Conservation (phyloP, 805 yeast genomes). For the Teunomyces cretensis region DNA sequence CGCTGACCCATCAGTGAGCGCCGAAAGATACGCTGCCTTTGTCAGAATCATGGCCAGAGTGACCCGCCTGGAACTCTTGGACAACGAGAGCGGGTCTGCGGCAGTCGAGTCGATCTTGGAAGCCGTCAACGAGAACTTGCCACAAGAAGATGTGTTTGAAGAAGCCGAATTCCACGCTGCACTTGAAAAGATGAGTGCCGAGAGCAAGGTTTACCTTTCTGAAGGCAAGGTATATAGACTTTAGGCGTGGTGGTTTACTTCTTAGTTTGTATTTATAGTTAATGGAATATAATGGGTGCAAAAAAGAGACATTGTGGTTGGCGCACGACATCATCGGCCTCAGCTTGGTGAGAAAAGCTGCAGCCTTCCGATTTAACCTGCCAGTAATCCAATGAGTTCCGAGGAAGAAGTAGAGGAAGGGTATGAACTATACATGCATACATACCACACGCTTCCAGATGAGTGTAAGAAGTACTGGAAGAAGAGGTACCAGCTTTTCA, state of each 20-base stretch:
- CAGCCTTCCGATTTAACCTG: too few relatives aligned
- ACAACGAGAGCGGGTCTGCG: slow-evolving; percentile 31
- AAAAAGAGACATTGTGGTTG: neutral
- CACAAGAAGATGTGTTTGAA: slow-evolving; percentile 40
- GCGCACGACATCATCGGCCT: neutral
- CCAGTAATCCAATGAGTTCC: neutral
- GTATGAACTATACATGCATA: slow-evolving; percentile 40
- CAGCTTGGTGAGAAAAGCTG: neutral
- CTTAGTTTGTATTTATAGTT: neutral
- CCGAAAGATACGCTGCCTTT: slow-evolving; percentile 32
- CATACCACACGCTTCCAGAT: slow-evolving; percentile 37
- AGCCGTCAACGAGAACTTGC: slow-evolving; percentile 33
- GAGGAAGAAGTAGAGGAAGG: slow-evolving; percentile 8
- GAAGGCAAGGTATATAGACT: slow-evolving; percentile 42
- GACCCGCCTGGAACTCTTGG: slow-evolving; percentile 32
- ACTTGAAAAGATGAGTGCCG: slow-evolving; percentile 31
- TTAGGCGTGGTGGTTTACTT: slow-evolving; percentile 10
- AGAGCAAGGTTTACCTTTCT: slow-evolving; percentile 36
- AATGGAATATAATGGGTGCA: slow-evolving; percentile 2
- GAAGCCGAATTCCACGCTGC: slow-evolving; percentile 31
- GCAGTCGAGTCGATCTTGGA: slow-evolving; percentile 30
- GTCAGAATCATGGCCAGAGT: slow-evolving; percentile 31
- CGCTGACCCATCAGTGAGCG: slow-evolving; percentile 22
- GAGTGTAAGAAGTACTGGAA: slow-evolving; percentile 58
- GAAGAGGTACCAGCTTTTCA: slow-evolving; percentile 59